Conservation (phyloP, 139 green algal genomes). For the Zygnema circumcarinatum region DNA sequence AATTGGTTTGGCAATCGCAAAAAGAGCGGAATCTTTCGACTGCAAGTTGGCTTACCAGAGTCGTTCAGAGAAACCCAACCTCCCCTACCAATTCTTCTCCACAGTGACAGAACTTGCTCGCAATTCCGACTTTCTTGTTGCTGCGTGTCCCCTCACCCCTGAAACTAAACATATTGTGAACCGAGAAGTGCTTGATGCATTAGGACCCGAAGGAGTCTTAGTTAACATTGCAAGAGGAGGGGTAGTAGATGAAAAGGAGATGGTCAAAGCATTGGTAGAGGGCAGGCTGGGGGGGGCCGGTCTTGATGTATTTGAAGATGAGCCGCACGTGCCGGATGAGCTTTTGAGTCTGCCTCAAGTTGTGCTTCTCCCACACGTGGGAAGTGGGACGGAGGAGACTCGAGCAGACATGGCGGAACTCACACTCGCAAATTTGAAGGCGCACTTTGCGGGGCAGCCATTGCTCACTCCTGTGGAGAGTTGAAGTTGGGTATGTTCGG, state of each 20-base stretch:
- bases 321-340: constrained; percentile 42
- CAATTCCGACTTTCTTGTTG: constrained; percentile 21
- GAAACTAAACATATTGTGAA: constrained; percentile 42
- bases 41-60: constrained; percentile 41
- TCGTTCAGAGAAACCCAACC: background rate
- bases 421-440: constrained; percentile 35
- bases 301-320: constrained; percentile 56
- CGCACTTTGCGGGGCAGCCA: constrained; percentile 33
- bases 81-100: constrained; percentile 32
- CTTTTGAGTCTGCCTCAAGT: constrained; percentile 49
- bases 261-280: constrained; percentile 31
- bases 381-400: constrained; percentile 45
- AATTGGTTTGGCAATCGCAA: constrained; percentile 45
- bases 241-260: constrained; percentile 43
- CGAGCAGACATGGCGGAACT: constrained; percentile 39
- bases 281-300: constrained; percentile 35
- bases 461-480: constrained; percentile 33
- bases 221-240: constrained; percentile 50
- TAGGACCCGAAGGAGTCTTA: constrained; percentile 23
- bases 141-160: constrained; percentile 22
- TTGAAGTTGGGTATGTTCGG: background rate
- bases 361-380: constrained; percentile 49
- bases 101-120: constrained; percentile 2
- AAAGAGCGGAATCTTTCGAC: constrained; percentile 33
- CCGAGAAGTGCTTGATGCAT: constrained; percentile 6